Conservation (phyloP, 306 rosid species). For the Cicer judaicum region DNA sequence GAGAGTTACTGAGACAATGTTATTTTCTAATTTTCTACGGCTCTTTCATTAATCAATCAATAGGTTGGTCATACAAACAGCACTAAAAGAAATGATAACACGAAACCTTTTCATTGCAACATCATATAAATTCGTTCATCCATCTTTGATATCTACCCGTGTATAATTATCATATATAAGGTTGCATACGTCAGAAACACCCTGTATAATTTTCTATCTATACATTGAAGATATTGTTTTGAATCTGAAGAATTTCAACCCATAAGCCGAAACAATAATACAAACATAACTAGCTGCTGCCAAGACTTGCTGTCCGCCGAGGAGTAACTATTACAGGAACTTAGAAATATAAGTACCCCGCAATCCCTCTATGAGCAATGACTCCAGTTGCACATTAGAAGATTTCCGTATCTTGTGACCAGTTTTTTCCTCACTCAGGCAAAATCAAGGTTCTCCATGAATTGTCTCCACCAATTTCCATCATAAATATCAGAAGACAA, state of each 20-base stretch:
- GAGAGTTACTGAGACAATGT: neutral
- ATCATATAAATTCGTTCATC: constrained; percentile 23
- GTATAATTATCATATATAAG: neutral
- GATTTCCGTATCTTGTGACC: constrained; percentile 24
- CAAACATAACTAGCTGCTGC: constrained; percentile 35
- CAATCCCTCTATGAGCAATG: constrained; percentile 19
- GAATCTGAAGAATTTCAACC: constrained; percentile 37
- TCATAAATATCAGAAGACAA: constrained; percentile 34
- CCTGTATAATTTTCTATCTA: constrained; percentile 34
- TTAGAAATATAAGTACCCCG: constrained; percentile 23
- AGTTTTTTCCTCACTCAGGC: constrained; percentile 15
- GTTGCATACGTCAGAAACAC: neutral
- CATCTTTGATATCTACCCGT: constrained; percentile 36
- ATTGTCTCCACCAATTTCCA: constrained; percentile 39
- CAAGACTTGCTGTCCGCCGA: constrained; percentile 14
- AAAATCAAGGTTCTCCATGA: constrained; percentile 38
- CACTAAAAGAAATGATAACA: neutral
- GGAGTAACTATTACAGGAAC: constrained; percentile 16
- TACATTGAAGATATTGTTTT: constrained; percentile 38
- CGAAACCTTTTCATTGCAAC: constrained; percentile 27
- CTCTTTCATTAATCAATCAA: neutral
- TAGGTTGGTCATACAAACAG: neutral
- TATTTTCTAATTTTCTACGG: neutral
- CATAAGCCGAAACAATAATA: constrained; percentile 17
- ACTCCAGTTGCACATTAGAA: neutral